phyloP scores from a whole-genome alignment of 2,329 filamentous ascomycete species.

The Fusarium pilosicola region DNA sequence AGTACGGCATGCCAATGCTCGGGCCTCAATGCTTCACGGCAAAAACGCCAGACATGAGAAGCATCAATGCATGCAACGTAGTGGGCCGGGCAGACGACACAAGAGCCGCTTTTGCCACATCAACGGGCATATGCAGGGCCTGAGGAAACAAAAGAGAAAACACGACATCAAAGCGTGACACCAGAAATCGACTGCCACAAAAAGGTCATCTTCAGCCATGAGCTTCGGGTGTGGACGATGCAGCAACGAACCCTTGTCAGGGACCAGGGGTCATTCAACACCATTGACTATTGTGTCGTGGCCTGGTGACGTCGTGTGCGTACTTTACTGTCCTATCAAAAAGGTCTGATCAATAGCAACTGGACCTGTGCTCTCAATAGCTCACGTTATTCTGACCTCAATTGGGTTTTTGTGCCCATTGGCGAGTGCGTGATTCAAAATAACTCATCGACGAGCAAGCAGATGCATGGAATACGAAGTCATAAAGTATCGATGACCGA shows the following conservation, averaged over 20 bases:
- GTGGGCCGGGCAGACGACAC: slow-evolving; percentile 23
- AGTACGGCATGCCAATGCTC: not conserved
- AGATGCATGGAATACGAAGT: not conserved
- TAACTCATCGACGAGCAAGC: not conserved
- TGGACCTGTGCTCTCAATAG: slow-evolving; percentile 1
- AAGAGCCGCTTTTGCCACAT: slow-evolving; percentile 44
- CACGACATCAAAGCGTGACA: slow-evolving; percentile 21
- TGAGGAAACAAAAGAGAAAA: slow-evolving; percentile 38
- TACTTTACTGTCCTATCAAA: slow-evolving; percentile 8
- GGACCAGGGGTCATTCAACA: slow-evolving; percentile 39
- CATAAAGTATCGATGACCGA: not conserved
- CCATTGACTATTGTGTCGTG: slow-evolving; percentile 13
- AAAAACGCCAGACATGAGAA: not conserved
- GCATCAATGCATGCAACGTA: slow-evolving; percentile 26
- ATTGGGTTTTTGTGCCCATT: not conserved
- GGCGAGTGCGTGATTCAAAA: not conserved
- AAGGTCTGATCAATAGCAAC: slow-evolving; percentile 2
- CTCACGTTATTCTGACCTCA: slow-evolving; percentile 8
- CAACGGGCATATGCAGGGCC: slow-evolving; percentile 41
- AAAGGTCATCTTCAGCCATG: slow-evolving; percentile 19
- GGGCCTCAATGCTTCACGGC: slow-evolving; percentile 6
- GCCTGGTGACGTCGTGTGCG: not conserved
- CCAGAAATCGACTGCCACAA: slow-evolving; percentile 7
- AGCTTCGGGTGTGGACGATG: slow-evolving; percentile 7
- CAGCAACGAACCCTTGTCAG: slow-evolving; percentile 31